A percentile compares a stretch with the other conserved stretches of the same genome.
These are phyloP conservation scores for Lasiosphaeria hispida DNA, from an alignment of 495 filamentous ascomycete species.

Conservation along the genomic window DNA sequence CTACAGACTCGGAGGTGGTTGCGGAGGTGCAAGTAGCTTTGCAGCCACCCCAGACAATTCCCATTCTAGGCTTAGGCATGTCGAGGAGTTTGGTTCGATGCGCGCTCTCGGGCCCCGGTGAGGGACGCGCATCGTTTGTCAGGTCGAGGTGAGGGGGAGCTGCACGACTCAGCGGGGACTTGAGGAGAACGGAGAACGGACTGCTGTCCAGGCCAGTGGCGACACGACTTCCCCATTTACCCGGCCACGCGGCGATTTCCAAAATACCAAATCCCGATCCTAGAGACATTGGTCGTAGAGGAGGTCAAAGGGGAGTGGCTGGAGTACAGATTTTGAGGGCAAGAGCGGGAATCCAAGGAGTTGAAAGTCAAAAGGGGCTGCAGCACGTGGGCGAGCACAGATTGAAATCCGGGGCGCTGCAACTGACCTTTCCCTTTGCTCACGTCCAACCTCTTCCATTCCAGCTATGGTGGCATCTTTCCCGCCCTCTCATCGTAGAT, in stretches of 20 bases:
- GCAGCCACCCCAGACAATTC: conserved; percentile 9
- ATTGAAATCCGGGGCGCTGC: no score
- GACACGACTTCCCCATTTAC: background rate
- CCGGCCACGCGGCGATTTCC: background rate
- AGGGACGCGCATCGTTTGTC: background rate
- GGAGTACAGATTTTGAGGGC: no score
- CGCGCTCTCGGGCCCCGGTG: conserved; percentile 4
- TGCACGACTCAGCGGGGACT: conserved; percentile 7
- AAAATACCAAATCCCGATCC: no score
- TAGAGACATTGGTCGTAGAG: no score
- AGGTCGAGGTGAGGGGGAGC: background rate
- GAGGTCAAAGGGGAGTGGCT: no score
- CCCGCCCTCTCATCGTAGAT: no score
- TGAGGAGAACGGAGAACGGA: background rate
- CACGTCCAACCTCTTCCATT: no score
- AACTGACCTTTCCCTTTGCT: no score
- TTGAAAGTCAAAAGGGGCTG: no score
- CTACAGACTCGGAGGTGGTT: background rate
- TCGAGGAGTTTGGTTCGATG: background rate
- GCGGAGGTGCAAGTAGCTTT: background rate
- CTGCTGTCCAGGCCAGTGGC: background rate
- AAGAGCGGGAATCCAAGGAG: no score
- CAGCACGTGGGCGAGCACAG: no score
- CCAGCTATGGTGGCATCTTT: no score
- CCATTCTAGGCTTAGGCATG: conserved; percentile 10